Base-by-base conservation (phyloP, 495 filamentous ascomycete species). In the Cercophora sp. region DNA sequence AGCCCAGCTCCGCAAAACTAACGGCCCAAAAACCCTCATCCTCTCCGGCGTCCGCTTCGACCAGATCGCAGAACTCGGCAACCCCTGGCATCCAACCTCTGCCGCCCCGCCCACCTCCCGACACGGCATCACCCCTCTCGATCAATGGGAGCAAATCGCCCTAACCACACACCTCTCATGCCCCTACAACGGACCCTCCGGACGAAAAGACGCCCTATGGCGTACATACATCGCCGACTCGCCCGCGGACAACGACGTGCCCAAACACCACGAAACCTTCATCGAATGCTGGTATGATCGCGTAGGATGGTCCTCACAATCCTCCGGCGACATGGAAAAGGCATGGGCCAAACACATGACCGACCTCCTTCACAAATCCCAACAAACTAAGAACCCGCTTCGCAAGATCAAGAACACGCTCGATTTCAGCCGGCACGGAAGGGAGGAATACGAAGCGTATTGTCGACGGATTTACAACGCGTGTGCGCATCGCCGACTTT, bases 401-500 rank as follows among this genome's bases (percentile, higher is more conserved):
- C 15, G 40, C 40, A 1, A 13, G 3, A 8, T 23, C 40, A 43
- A 43, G 5, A 10, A 3, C 18, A 8, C 18, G 25, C 40, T 18
- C 1, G 16, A 43, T 8, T 22, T 43, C 16, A 13, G 2, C 5
- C 4, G 6, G 6, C 40, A 22, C 18, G 40, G 40, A 13, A 11
- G 13, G 9, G 18, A 16, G 5, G 18, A 43, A 22, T 52, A 52
- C 26, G 37, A 16, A 5, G 37, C 20, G 8, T 42, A 42, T 25
- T 15, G 31, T 9, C n/a, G 18, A 8, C 35, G 49, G 11, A 32
- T 52, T 9, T 22, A 24, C 3, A 18, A 3, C 10, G 39, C 49
- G 22, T 52, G 49, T 20, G 36, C 36, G 2, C 49, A 52, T 20
- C 49, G 49, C n/a, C n/a, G 36, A 24, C n/a, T 52, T 13, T 31